Evolutionary conservation across 2,329 filamentous ascomycete genomes (phyloP).

Genomic region (Cordyceps militaris): DNA sequence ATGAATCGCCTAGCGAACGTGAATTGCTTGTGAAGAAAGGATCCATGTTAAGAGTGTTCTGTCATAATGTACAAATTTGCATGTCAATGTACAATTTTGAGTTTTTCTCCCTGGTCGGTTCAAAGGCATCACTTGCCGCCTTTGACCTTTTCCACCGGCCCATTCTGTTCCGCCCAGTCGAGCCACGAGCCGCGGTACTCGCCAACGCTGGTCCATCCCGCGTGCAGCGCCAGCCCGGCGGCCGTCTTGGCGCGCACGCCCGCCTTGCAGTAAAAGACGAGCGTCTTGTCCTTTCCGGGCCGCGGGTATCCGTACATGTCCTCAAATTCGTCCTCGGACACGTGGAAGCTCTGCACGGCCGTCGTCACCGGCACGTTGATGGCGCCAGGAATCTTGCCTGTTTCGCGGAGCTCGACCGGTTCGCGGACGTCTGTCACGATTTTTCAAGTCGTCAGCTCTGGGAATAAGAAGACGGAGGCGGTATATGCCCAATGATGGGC

Average conservation of each 20-base stretch:
- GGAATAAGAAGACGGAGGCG: neutral
- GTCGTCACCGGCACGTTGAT: constrained; percentile 76
- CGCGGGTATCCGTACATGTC: constrained; percentile 73
- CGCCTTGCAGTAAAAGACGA: constrained; percentile 91
- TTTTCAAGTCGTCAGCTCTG: neutral
- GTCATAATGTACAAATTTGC: neutral
- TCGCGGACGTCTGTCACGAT: constrained; percentile 58
- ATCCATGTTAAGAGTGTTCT: neutral
- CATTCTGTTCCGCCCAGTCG: constrained; percentile 74
- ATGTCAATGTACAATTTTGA: neutral
- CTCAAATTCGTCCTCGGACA: constrained; percentile 71
- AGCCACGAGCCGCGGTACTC: constrained; percentile 73
- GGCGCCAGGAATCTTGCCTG: constrained; percentile 70
- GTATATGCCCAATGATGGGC: too few relatives aligned
- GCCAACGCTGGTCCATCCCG: constrained; percentile 64
- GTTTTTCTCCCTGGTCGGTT: too few relatives aligned
- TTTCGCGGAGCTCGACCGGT: constrained; percentile 54
- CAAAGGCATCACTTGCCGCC: neutral
- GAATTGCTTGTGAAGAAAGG: too few relatives aligned
- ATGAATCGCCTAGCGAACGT: too few relatives aligned
- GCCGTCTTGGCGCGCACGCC: constrained; percentile 77
- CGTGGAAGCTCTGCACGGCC: constrained; percentile 71
- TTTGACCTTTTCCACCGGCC: constrained; percentile 36
- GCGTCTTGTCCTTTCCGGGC: constrained; percentile 44
- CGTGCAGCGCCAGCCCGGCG: constrained; percentile 66